phyloP scores from a whole-genome alignment of 805 yeast species.

The Starmerella bombi region DNA sequence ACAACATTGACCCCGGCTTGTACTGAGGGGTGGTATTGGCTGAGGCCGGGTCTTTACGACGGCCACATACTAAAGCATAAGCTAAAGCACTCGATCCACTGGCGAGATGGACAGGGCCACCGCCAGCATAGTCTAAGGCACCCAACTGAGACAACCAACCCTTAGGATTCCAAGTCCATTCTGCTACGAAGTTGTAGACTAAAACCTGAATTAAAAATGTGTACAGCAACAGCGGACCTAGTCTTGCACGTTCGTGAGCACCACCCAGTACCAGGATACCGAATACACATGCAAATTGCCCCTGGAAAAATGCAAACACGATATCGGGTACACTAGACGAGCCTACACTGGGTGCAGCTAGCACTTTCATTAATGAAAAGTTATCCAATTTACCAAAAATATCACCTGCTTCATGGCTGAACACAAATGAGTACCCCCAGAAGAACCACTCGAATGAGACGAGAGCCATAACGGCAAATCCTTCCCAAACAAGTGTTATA shows the following conservation, averaged over 20 bases:
- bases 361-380: slow-evolving; percentile 66
- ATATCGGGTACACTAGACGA: slow-evolving; percentile 65
- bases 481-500: slow-evolving; percentile 85
- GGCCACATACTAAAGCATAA: slow-evolving; percentile 83
- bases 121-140: slow-evolving; percentile 93
- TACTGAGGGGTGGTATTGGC: slow-evolving; percentile 62
- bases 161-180: slow-evolving; percentile 92
- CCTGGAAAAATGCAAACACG: slow-evolving; percentile 80
- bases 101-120: slow-evolving; percentile 93
- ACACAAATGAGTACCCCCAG: slow-evolving; percentile 92
- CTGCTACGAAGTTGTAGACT: slow-evolving; percentile 91
- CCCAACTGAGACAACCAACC: slow-evolving; percentile 86
- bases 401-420: slow-evolving; percentile 52
- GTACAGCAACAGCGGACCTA: slow-evolving; percentile 93
- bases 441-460: slow-evolving; percentile 93
- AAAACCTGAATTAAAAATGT: slow-evolving; percentile 87
- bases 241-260: slow-evolving; percentile 92
- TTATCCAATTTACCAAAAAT: slow-evolving; percentile 73
- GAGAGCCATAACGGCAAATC: slow-evolving; percentile 74
- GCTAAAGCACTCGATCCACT: slow-evolving; percentile 93
- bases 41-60: slow-evolving; percentile 65
- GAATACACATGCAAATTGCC: slow-evolving; percentile 91
- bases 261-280: slow-evolving; percentile 95
- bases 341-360: slow-evolving; percentile 65
- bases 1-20: slow-evolving; percentile 85